Conservation (phyloP, 768 basidiomycete genomes). For the Artomyces pyxidatus region DNA sequence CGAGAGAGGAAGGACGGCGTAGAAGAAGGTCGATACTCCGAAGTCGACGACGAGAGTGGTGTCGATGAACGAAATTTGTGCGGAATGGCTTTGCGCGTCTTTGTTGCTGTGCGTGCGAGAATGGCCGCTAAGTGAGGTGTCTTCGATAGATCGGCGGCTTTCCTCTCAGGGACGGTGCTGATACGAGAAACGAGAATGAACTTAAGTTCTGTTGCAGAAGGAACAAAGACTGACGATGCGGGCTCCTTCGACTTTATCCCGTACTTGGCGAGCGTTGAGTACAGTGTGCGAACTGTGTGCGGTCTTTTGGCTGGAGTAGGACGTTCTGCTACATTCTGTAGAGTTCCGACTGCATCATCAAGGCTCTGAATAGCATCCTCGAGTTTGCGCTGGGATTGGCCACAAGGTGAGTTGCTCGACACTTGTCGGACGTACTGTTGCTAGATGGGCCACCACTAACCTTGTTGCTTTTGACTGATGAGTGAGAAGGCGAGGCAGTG, state of each 20-base stretch:
- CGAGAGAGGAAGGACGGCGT: constrained; percentile 64
- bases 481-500: background rate
- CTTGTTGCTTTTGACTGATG: constrained; percentile 1
- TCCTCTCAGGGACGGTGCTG: constrained; percentile 15
- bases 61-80: constrained; percentile 32
- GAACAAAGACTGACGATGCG: constrained; percentile 22
- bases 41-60: constrained; percentile 26
- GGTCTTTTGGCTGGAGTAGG: constrained; percentile 47
- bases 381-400: constrained; percentile 58
- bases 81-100: constrained; percentile 42
- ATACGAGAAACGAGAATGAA: constrained; percentile 9
- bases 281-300: constrained; percentile 49
- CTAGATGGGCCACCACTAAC: background rate
- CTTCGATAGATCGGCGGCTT: constrained; percentile 35
- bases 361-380: constrained; percentile 71
- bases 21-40: constrained; percentile 76
- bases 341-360: constrained; percentile 51
- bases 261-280: constrained; percentile 74
- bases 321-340: constrained; percentile 21
- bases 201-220: background rate
- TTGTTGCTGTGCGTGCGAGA: constrained; percentile 54
- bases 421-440: background rate
- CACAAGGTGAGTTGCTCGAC: background rate
- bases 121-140: constrained; percentile 66
- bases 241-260: constrained; percentile 50